Evolutionary conservation across 352 stramenopile species (phyloP), one percentile per base, ranked within the genome.

Genomic region (Phytophthora syringae): DNA sequence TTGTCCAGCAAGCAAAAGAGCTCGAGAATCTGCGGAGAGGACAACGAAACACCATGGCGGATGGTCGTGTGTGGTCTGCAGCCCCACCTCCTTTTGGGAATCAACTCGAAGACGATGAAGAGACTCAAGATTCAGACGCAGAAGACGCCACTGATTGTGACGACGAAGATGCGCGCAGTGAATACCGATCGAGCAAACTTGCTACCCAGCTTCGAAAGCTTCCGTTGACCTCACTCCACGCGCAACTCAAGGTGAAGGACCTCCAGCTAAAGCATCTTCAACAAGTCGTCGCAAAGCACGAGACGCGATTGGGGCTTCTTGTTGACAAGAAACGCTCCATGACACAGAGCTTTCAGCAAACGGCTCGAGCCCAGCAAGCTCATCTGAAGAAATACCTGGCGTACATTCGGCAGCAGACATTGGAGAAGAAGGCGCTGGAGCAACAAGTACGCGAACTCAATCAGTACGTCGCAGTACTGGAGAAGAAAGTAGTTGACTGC

Each of bases 381-480:
- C 74, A 79, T 39, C 47, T 85, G 5, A 79, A 72, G 43, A 86
- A 77, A 22, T 84, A 79, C 34, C 51, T 79, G 30, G 48, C 68
- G 2, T 60, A 56, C 27, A 60, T 72, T n/a, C 61, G 49, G 13
- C 70, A 67, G 22, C 74, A 78, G 6, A 52, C 36, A 10, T 20
- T 5, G 9, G 74, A 82, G 25, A 78, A 76, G 47, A 60, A 61
- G 7, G 18, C 28, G 5, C 37, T 80, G 0, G 64, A 76, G 48
- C 45, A 36, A 13, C 52, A 74, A 43, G 30, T 74, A 10, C 22
- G 45, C 3, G 56, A 74, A 1, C 52, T 70, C 9, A 65, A 70
- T 0, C 27, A 62, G 13, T 82, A 80, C 30, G 25, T 69, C 1
- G 37, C 18, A 10, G 71, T 78, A 24, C 53, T 82, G 2, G 74